Conservation (phyloP, 2,329 filamentous ascomycete species). For the Ophiostoma angusticollis region DNA sequence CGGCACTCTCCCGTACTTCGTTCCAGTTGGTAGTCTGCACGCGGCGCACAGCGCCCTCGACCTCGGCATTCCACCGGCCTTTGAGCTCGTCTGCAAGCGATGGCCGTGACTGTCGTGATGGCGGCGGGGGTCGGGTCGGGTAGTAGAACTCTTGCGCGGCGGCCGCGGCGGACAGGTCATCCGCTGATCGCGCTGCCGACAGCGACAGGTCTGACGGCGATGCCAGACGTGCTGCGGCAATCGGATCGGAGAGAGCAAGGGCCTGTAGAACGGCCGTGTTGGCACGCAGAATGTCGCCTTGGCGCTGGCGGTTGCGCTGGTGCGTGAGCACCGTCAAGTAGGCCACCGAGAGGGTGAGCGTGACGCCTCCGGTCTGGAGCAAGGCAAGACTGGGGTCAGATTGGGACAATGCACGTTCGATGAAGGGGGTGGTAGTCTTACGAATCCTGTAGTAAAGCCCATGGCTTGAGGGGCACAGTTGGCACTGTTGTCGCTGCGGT, state of each 20-base stretch:
- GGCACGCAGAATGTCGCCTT: slow-evolving; percentile 42
- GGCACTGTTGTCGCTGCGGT: neutral
- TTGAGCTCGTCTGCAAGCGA: slow-evolving; percentile 55
- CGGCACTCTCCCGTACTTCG: slow-evolving; percentile 45
- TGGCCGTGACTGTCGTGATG: slow-evolving; percentile 36
- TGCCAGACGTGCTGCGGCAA: slow-evolving; percentile 19
- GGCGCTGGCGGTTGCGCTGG: slow-evolving; percentile 50
- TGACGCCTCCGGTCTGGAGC: slow-evolving; percentile 57
- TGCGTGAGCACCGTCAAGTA: slow-evolving; percentile 62
- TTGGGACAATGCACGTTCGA: neutral
- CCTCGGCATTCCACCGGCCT: slow-evolving; percentile 65
- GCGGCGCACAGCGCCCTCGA: slow-evolving; percentile 53
- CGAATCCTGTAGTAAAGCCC: slow-evolving; percentile 65
- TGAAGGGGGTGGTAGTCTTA: slow-evolving; percentile 23
- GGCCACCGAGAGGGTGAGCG: slow-evolving; percentile 59
- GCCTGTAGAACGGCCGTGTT: slow-evolving; percentile 42
- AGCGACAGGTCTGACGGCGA: no score
- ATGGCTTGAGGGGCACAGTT: slow-evolving; percentile 27
- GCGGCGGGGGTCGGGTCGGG: slow-evolving; percentile 23
- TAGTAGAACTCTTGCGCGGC: slow-evolving; percentile 10
- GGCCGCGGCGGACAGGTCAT: slow-evolving; percentile 1
- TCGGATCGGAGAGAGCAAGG: slow-evolving; percentile 31
- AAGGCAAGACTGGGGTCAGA: no score
- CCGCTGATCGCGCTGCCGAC: slow-evolving; percentile 19
- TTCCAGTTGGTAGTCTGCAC: slow-evolving; percentile 55